These are phyloP conservation scores for Alternaria consortialis DNA, from an alignment of 2,329 filamentous ascomycete species.

Conservation along the genomic window DNA sequence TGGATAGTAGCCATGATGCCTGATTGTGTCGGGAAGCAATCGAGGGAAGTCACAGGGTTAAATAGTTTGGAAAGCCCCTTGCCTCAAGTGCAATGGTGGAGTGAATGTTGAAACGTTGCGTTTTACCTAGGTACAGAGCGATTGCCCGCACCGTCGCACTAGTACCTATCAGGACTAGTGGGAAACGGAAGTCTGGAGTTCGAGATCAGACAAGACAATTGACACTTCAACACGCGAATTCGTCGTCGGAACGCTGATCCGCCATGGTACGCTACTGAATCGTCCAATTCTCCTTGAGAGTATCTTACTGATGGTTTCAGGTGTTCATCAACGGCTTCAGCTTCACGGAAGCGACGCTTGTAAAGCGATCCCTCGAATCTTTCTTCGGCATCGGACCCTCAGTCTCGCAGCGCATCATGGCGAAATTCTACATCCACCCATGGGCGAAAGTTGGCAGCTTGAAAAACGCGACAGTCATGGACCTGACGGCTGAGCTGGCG, in stretches of 20 bases:
- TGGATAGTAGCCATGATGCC: conserved; percentile 77
- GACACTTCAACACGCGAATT: conserved; percentile 27
- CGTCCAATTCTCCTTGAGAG: conserved; percentile 4
- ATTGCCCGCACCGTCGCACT: conserved; percentile 25
- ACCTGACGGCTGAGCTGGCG: conserved; percentile 84
- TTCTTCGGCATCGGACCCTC: conserved; percentile 50
- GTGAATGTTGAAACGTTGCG: conserved; percentile 45
- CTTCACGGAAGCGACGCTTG: conserved; percentile 83
- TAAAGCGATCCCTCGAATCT: conserved; percentile 77
- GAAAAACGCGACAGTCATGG: conserved; percentile 77
- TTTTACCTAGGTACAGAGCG: conserved; percentile 24
- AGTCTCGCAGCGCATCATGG: conserved; percentile 75
- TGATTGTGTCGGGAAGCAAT: conserved; percentile 24
- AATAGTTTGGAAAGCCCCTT: conserved; percentile 33
- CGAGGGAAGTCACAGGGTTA: conserved; percentile 33
- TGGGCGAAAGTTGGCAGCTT: conserved; percentile 80
- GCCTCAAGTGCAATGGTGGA: conserved; percentile 21
- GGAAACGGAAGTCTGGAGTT: conserved; percentile 15
- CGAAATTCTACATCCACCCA: conserved; percentile 88
- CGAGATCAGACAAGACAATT: conserved; percentile 13
- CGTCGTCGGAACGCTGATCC: conserved; percentile 25
- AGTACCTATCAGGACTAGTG: conserved; percentile 18
- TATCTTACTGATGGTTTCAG: conserved; percentile 54
- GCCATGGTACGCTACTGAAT: conserved; percentile 36
- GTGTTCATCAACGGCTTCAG: conserved; percentile 87